phyloP scores from a whole-genome alignment of 108 stramenopile genomes.

The Chaetoceros tenuissimus region DNA sequence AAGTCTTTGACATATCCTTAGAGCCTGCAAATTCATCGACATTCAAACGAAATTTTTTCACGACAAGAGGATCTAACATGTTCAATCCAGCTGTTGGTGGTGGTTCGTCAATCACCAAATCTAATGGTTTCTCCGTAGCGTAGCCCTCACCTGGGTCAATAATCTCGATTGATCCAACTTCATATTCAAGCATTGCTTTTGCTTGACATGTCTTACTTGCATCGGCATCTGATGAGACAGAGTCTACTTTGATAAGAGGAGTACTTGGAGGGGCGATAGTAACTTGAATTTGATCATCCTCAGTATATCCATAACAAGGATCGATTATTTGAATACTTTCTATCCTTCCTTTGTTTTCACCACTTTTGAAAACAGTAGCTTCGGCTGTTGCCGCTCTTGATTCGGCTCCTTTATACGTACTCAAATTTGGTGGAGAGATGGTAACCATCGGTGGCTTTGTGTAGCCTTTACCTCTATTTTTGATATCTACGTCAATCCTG shows the following conservation, averaged over 20 bases:
- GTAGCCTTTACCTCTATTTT: conserved; percentile 59
- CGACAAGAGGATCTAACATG: conserved; percentile 48
- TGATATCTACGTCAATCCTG: conserved; percentile 37
- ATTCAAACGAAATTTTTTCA: conserved; percentile 12
- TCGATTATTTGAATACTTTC: conserved; percentile 49
- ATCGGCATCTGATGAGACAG: conserved; percentile 27
- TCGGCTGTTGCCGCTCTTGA: conserved; percentile 43
- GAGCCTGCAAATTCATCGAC: conserved; percentile 21
- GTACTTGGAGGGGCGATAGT: conserved; percentile 45
- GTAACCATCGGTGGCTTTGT: conserved; percentile 48
- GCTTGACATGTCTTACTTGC: conserved; percentile 30
- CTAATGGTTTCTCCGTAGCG: conserved; percentile 60
- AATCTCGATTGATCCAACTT: conserved; percentile 55
- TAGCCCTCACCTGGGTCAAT: conserved; percentile 69
- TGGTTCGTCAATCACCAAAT: conserved; percentile 58
- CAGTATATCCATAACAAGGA: conserved; percentile 58
- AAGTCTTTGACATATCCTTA: conserved; percentile 10
- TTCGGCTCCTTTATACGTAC: conserved; percentile 1
- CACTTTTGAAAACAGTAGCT: conserved; percentile 46
- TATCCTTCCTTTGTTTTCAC: conserved; percentile 54
- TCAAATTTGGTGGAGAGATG: conserved; percentile 24
- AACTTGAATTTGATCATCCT: conserved; percentile 36
- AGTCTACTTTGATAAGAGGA: conserved; percentile 1
- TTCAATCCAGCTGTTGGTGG: conserved; percentile 42
- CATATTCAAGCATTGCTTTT: conserved; percentile 54